These are phyloP conservation scores for Neolecta irregularis DNA, from an alignment of 1,139 yeast species.

Conservation along the genomic window DNA sequence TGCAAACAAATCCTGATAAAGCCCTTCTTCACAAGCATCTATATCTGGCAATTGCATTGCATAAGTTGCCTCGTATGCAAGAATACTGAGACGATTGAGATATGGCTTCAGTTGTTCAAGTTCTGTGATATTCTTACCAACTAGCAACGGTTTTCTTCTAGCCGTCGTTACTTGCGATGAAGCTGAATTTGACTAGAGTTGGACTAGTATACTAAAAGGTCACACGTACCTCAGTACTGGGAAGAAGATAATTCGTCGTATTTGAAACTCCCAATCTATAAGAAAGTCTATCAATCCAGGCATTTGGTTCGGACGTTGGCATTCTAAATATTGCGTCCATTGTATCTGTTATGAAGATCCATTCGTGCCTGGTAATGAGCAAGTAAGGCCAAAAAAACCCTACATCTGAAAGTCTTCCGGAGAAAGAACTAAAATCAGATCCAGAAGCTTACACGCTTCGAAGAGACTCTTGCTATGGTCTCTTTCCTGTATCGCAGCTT, in stretches of 20 bases:
- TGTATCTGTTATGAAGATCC: conserved; percentile 69
- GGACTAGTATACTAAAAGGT: neutral
- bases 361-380: conserved; percentile 32
- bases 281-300: conserved; percentile 28
- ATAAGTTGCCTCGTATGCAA: conserved; percentile 59
- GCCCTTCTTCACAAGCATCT: conserved; percentile 37
- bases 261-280: conserved; percentile 13
- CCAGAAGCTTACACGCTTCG: conserved; percentile 62
- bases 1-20: conserved; percentile 42
- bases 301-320: conserved; percentile 25
- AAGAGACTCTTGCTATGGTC: conserved; percentile 20
- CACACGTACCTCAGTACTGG: neutral
- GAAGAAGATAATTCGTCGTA: conserved; percentile 6
- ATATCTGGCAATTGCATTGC: conserved; percentile 38
- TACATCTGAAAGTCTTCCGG: conserved; percentile 63
- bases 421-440: conserved; percentile 48
- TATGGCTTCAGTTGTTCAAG: conserved; percentile 47
- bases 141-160: conserved; percentile 14
- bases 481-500: conserved; percentile 26
- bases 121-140: conserved; percentile 26
- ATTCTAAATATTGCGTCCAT: conserved; percentile 43
- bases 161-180: conserved; percentile 7
- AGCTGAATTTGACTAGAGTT: neutral
- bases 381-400: conserved; percentile 10
- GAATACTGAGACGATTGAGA: conserved; percentile 54